Evolutionary conservation across 2,329 filamentous ascomycete species (phyloP).

Genomic region (Cytospora chrysosperma): DNA sequence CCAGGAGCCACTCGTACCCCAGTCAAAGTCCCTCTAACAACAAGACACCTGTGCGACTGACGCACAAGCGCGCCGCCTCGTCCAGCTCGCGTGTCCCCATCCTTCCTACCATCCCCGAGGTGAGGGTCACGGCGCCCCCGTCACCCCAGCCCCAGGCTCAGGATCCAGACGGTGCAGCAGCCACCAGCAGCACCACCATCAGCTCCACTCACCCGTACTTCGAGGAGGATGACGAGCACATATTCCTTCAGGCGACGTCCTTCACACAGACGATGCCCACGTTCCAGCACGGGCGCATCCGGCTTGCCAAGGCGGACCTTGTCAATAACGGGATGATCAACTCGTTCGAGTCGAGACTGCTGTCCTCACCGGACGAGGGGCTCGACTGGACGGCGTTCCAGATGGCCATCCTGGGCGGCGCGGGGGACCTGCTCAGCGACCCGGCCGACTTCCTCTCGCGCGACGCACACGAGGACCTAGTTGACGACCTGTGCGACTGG

Average conservation of each 20-base stretch:
- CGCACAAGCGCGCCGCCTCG: slow-evolving; percentile 26
- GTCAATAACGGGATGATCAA: slow-evolving; percentile 24
- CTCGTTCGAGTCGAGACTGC: slow-evolving; percentile 30
- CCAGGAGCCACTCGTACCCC: slow-evolving; percentile 1
- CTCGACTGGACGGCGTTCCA: slow-evolving; percentile 66
- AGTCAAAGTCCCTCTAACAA: background rate
- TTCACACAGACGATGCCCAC: slow-evolving; percentile 49
- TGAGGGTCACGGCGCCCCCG: slow-evolving; percentile 30
- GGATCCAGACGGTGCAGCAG: background rate
- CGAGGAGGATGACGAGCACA: slow-evolving; percentile 39
- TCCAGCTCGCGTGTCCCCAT: slow-evolving; percentile 27
- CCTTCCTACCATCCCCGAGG: slow-evolving; percentile 45
- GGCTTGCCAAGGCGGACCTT: slow-evolving; percentile 47
- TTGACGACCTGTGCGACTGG: slow-evolving; percentile 50
- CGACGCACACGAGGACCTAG: slow-evolving; percentile 26
- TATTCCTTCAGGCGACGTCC: slow-evolving; percentile 49
- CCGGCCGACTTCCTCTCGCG: slow-evolving; percentile 40
- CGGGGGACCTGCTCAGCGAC: slow-evolving; percentile 50
- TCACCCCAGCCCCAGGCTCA: background rate
- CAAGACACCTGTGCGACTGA: background rate
- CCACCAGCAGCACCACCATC: slow-evolving; percentile 26
- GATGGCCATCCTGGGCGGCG: slow-evolving; percentile 60
- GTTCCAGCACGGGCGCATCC: slow-evolving; percentile 57
- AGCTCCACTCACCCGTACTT: slow-evolving; percentile 13
- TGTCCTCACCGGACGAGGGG: slow-evolving; percentile 46